Evolutionary conservation across 2,329 filamentous ascomycete genomes (phyloP).

Genomic region (Trichoderma breve): DNA sequence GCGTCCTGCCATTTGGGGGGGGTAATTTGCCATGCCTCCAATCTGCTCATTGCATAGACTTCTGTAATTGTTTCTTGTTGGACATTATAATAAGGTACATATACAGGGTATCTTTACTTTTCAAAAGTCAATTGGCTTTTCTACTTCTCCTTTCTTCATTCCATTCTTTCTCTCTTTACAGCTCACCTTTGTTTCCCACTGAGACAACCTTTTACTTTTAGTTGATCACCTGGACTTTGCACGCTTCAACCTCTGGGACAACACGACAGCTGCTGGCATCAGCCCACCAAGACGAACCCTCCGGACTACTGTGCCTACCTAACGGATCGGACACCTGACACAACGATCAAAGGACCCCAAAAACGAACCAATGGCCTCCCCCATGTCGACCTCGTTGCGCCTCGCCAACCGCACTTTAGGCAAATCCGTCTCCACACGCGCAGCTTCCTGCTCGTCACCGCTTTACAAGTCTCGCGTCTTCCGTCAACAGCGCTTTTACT

Average conservation of each 20-base stretch:
- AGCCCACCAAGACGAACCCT: conserved; percentile 12
- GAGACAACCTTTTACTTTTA: not conserved
- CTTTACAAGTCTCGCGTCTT: conserved; percentile 14
- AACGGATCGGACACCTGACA: not conserved
- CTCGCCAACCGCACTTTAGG: conserved; percentile 21
- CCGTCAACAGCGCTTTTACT: conserved; percentile 39
- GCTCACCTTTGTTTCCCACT: not conserved
- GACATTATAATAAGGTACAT: not conserved
- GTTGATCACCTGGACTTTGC: not conserved
- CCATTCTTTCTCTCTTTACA: conserved; percentile 10
- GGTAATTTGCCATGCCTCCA: not conserved
- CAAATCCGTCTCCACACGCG: conserved; percentile 23
- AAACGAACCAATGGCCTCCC: conserved; percentile 33
- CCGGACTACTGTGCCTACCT: not conserved
- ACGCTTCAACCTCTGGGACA: conserved; percentile 1
- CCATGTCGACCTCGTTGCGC: conserved; percentile 30
- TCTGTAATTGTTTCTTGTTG: not conserved
- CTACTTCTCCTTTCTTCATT: not conserved
- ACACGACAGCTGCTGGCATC: conserved; percentile 2
- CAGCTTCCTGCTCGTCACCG: conserved; percentile 10
- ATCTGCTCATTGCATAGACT: not conserved
- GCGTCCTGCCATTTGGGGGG: not conserved
- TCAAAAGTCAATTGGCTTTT: not conserved
- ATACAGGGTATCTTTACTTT: not conserved
- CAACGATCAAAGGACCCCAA: not conserved